phyloP scores from a whole-genome alignment of 331 rosid species.

The Telfairia occidentalis region DNA sequence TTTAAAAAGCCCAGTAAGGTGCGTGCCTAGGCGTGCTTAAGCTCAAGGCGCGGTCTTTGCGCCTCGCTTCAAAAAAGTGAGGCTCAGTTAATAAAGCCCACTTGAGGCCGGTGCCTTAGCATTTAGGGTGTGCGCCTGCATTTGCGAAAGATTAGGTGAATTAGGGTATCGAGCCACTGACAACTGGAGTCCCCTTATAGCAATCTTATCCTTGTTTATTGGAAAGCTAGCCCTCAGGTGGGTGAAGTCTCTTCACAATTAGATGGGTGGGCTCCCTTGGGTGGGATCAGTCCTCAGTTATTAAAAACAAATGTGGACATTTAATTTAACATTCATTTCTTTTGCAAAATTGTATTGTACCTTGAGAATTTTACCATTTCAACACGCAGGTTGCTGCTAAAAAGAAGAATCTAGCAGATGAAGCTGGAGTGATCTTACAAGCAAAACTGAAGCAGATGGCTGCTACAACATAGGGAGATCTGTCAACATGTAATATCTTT shows the following conservation, averaged over 20 bases:
- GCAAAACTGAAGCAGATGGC: constrained; percentile 72
- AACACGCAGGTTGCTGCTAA: constrained; percentile 73
- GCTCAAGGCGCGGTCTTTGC: not conserved
- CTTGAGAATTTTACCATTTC: constrained; percentile 14
- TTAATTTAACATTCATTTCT: not conserved
- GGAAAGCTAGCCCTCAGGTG: not conserved
- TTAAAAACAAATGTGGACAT: not conserved
- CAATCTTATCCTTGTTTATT: not conserved
- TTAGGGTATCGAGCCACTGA: not conserved
- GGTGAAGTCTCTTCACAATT: not conserved
- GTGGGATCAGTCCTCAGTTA: not conserved
- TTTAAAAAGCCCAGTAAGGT: too few relatives aligned
- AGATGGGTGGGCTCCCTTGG: not conserved
- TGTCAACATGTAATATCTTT: not conserved
- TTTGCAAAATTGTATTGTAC: not conserved
- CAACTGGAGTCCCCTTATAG: not conserved
- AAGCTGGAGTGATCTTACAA: constrained; percentile 61
- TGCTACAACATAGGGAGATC: constrained; percentile 28
- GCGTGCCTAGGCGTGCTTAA: too few relatives aligned
- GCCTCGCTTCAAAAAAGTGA: too few relatives aligned
- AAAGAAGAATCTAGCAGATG: constrained; percentile 76
- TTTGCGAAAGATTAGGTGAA: not conserved
- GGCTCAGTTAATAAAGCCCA: too few relatives aligned
- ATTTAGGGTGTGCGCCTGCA: not conserved
- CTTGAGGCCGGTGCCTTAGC: too few relatives aligned